These are phyloP conservation scores for Lepidium africanum DNA, from an alignment of 345 rosid species.

Conservation along the genomic window DNA sequence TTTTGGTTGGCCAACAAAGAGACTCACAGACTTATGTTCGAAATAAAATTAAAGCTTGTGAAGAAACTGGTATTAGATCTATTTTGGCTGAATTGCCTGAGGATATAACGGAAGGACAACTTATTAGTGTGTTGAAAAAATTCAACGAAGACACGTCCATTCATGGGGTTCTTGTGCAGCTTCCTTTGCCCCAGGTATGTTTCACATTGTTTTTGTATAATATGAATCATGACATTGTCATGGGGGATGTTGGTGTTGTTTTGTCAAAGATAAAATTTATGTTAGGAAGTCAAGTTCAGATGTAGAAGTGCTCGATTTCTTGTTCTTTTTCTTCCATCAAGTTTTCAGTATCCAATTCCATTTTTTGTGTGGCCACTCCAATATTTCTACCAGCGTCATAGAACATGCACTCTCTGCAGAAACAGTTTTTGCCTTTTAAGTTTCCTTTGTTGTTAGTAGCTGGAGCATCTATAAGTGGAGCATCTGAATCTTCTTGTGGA, in stretches of 20 bases:
- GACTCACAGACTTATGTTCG: conserved; percentile 79
- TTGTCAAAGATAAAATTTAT: neutral
- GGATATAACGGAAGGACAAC: conserved; percentile 48
- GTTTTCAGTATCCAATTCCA: neutral
- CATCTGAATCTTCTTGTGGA: neutral
- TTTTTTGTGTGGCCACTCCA: neutral
- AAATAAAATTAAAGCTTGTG: conserved; percentile 77
- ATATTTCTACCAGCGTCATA: neutral
- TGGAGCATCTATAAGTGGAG: neutral
- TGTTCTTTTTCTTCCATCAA: too few species aligned
- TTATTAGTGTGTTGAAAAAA: conserved; percentile 36
- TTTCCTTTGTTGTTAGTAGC: neutral
- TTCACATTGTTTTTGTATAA: conserved; percentile 13
- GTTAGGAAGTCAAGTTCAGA: neutral
- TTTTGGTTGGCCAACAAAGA: conserved; percentile 68
- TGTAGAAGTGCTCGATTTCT: neutral
- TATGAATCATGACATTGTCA: neutral
- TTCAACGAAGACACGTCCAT: conserved; percentile 60
- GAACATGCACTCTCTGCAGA: neutral
- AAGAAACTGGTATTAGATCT: conserved; percentile 84
- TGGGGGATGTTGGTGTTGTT: neutral
- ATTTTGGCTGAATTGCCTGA: conserved; percentile 46
- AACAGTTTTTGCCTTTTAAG: neutral
- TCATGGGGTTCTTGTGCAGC: conserved; percentile 92
- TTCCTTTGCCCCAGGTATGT: conserved; percentile 86